Percentiles rank a stretch among this genome's conserved stretches.
Evolutionary conservation across 768 basidiomycete genomes (phyloP).

Genomic region (Lepiota brunneoincarnata): DNA sequence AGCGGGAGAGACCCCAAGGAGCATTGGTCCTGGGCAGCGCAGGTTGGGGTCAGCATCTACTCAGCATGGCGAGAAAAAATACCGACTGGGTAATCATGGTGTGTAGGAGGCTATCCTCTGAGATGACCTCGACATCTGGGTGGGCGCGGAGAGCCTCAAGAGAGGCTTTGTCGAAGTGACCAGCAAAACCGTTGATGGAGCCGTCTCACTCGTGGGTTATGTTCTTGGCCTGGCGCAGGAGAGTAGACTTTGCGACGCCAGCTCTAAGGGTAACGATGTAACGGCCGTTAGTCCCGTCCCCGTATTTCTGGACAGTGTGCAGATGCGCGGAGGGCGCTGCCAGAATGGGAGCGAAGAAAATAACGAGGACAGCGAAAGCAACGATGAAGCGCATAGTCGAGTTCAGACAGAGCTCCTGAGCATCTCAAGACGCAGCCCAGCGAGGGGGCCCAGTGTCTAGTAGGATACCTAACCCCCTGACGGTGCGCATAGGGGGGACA

Average conservation of each 20-base stretch:
- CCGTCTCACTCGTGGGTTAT: constrained; percentile 8
- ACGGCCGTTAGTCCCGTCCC: constrained; percentile 11
- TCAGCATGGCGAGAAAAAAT: no score
- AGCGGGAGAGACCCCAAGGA: constrained; percentile 31
- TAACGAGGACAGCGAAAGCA: constrained; percentile 7
- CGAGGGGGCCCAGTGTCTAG: no score
- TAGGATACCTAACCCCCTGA: no score
- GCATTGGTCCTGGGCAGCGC: constrained; percentile 23
- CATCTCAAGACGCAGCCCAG: not conserved
- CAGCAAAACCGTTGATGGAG: constrained; percentile 16
- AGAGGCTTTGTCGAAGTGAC: constrained; percentile 15
- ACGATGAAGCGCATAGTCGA: not conserved
- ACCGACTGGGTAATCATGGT: constrained; percentile 21
- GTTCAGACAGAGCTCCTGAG: not conserved
- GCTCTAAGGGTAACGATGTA: constrained; percentile 14
- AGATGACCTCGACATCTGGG: constrained; percentile 20
- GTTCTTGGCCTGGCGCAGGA: not conserved
- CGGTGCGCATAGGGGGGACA: no score
- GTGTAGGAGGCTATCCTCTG: constrained; percentile 26
- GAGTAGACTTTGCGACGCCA: constrained; percentile 3
- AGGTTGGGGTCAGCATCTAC: not conserved
- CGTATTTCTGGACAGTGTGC: constrained; percentile 13
- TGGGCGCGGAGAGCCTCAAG: constrained; percentile 20
- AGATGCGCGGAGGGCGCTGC: constrained; percentile 2
- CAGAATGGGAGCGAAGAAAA: constrained; percentile 2